A percentile compares a stretch with the other conserved stretches of the same genome.
Evolutionary conservation across 331 rosid species (phyloP).

Genomic region (Acacia pycnantha): DNA sequence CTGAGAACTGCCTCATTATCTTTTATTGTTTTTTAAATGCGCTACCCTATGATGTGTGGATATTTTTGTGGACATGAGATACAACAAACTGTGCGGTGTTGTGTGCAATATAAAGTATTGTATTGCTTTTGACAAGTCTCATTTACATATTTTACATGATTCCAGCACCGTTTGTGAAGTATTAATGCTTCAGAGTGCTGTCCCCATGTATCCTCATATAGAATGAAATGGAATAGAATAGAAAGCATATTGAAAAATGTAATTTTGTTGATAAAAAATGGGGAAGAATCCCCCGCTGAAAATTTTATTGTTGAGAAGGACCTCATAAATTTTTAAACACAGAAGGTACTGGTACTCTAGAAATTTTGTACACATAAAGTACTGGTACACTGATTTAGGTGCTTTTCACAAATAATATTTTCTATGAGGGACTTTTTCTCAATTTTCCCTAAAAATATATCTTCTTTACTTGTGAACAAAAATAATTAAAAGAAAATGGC

Average conservation of each 20-base stretch:
- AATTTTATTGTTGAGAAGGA: too few species aligned
- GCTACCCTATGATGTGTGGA: neutral
- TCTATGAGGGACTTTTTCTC: too few species aligned
- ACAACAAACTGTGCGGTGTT: neutral
- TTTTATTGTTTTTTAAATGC: neutral
- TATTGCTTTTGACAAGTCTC: neutral
- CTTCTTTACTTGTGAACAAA: neutral
- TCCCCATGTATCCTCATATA: constrained; percentile 1
- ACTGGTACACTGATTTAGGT: too few species aligned
- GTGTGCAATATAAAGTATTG: neutral
- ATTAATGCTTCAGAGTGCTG: neutral
- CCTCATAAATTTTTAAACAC: too few species aligned
- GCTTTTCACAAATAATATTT: too few species aligned
- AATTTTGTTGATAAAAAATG: neutral
- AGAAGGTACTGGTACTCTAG: too few species aligned
- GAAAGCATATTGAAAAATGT: neutral
- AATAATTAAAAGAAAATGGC: neutral
- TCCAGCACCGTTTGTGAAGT: neutral
- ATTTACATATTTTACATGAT: neutral
- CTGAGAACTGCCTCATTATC: neutral
- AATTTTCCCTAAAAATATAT: neutral
- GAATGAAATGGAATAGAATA: neutral
- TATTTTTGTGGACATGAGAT: neutral
- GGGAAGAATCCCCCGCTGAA: too few species aligned
- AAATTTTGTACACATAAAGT: too few species aligned